Conservation (phyloP, 2,329 filamentous ascomycete species). For the Hortaea sp. region DNA sequence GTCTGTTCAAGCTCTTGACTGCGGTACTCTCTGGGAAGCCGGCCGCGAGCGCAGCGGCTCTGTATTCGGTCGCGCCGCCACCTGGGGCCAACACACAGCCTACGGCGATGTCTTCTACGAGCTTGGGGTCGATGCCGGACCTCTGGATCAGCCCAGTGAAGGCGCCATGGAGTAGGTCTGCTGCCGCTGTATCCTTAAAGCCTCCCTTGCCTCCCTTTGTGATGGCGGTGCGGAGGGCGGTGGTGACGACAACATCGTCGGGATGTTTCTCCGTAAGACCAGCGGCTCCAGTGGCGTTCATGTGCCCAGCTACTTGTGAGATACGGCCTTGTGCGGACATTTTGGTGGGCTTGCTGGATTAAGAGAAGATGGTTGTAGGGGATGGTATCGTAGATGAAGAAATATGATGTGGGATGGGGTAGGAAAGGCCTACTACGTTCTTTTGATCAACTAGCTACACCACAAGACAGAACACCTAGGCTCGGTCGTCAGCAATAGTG, state of each 20-base stretch:
- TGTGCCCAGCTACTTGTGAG: conserved; percentile 48
- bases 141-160: conserved; percentile 73
- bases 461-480: background rate
- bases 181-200: conserved; percentile 89
- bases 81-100: conserved; percentile 86
- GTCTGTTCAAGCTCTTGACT: conserved; percentile 80
- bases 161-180: conserved; percentile 75
- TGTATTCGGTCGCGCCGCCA: conserved; percentile 93
- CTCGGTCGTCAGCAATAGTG: background rate
- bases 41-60: conserved; percentile 79
- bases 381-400: background rate
- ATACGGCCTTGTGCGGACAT: conserved; percentile 34
- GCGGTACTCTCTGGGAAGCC: conserved; percentile 79
- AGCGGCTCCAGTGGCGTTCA: conserved; percentile 36
- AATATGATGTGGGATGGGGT: background rate
- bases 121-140: conserved; percentile 75
- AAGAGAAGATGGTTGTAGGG: background rate
- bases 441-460: background rate
- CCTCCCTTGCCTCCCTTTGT: conserved; percentile 88
- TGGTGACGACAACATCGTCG: conserved; percentile 78
- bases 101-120: conserved; percentile 88
- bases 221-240: conserved; percentile 80
- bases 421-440: background rate
- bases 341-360: conserved; percentile 7
- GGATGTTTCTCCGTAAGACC: conserved; percentile 44